Base-by-base conservation (phyloP, 306 rosid species). In the Dryas drummondii region DNA sequence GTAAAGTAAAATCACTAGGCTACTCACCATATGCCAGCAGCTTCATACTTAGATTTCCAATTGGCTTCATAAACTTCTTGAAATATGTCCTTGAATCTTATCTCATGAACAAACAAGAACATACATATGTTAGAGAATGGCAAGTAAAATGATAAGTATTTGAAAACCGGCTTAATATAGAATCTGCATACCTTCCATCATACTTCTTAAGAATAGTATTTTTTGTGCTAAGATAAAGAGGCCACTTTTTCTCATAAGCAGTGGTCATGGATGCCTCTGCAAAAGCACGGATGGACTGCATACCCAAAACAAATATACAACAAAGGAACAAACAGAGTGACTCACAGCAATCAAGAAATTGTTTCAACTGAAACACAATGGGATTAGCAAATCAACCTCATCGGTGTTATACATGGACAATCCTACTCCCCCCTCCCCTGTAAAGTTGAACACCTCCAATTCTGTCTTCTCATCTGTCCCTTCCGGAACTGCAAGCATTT, bases 121-220 rank as follows among this genome's bases (percentile, higher is more conserved):
- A 63, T 10, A 14, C 44, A 22, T 37, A 52, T 4, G 32, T 57
- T 2, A 79, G 55, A 22, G 9, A 73, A 63, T 4, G 14, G 16
- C 1, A n/a, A 22, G 11, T 41, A 60, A 5, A 64, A 65, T 41
- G 68, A 10, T 1, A n/a, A 9, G 7, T 62, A 26, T 1, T 63
- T 10, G 11, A 57, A 69, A 78, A 22, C 69, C 5, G 49, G 58
- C 13, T 32, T 9, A 15, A 52, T 78, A 45, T 75, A 66, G 63
- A 51, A 75, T 66, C 52, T 51, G 74, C 82, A 75, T 84, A 94
- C 99, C 99, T 94, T 83, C 99, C 99, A 80, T 94, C 99, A 49
- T 94, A 94, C 79, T 94, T 94, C 99, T 94, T 94, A 60, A 94
- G 96, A 76, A 94, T 92, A 49, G 99, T 94, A 71, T 94, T 94